Conservation (phyloP, 2,329 filamentous ascomycete genomes). For the Alternaria longipes region DNA sequence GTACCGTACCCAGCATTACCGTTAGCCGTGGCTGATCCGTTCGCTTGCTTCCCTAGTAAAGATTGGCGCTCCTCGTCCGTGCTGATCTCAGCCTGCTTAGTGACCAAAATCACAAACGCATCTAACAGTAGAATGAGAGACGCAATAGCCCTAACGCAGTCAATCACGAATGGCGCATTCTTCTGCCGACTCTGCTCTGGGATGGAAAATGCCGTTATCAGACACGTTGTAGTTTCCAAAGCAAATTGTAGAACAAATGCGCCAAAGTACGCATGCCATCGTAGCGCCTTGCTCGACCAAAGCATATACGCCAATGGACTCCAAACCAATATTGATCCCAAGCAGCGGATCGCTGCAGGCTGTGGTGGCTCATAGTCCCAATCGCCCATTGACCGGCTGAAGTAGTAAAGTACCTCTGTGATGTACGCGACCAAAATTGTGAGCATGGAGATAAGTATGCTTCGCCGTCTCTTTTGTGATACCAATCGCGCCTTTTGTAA, state of each 20-base stretch:
- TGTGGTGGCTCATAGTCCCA: conserved; percentile 43
- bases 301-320: conserved; percentile 35
- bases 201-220: conserved; percentile 34
- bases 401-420: conserved; percentile 46
- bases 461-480: conserved; percentile 34
- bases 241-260: conserved; percentile 44
- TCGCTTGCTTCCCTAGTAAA: conserved; percentile 60
- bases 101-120: conserved; percentile 40
- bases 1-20: conserved; percentile 49
- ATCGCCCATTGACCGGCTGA: conserved; percentile 41
- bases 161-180: conserved; percentile 35
- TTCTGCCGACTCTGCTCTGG: conserved; percentile 23
- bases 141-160: conserved; percentile 30
- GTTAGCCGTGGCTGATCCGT: conserved; percentile 50
- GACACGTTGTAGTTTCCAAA: conserved; percentile 42
- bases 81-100: conserved; percentile 43
- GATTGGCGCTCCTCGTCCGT: conserved; percentile 68
- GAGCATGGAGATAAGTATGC: conserved; percentile 25
- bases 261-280: conserved; percentile 49
- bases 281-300: conserved; percentile 32
- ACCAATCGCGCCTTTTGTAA: conserved; percentile 44
- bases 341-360: conserved; percentile 44
- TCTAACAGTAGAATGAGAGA: conserved; percentile 41
- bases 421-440: conserved; percentile 36
- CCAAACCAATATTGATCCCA: conserved; percentile 49